phyloP scores from a whole-genome alignment of 2,329 filamentous ascomycete species.

The Penicillium corylophilum region DNA sequence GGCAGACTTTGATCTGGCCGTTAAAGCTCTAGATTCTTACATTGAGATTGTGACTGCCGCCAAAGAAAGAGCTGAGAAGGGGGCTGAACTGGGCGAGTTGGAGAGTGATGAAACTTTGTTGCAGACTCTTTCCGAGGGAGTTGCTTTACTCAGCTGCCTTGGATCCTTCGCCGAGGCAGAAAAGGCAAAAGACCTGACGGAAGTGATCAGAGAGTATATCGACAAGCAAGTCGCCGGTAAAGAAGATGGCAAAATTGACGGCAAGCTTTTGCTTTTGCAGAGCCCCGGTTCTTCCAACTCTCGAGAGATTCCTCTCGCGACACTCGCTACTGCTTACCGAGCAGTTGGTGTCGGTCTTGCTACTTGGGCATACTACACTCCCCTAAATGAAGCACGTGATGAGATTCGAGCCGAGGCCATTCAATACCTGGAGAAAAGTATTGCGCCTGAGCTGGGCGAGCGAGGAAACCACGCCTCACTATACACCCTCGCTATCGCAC shows the following conservation, averaged over 20 bases:
- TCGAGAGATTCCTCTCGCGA: conserved; percentile 54
- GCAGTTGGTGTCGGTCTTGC: conserved; percentile 83
- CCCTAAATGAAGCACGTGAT: conserved; percentile 67
- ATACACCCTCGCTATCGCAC: conserved; percentile 78
- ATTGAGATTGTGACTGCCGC: conserved; percentile 81
- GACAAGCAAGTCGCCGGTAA: conserved; percentile 54
- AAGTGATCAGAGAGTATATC: conserved; percentile 73
- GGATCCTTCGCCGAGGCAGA: conserved; percentile 72
- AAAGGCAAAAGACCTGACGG: conserved; percentile 70
- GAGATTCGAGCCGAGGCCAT: conserved; percentile 77
- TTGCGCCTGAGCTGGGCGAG: conserved; percentile 65
- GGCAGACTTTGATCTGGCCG: conserved; percentile 87
- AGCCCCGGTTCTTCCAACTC: conserved; percentile 17
- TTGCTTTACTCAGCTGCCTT: conserved; percentile 78
- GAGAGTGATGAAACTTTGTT: conserved; percentile 77
- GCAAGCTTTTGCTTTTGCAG: conserved; percentile 17
- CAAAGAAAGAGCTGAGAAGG: conserved; percentile 78
- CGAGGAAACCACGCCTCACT: conserved; percentile 71
- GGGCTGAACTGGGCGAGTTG: conserved; percentile 61
- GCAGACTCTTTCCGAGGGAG: conserved; percentile 74
- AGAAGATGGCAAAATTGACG: conserved; percentile 23
- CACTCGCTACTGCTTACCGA: conserved; percentile 72
- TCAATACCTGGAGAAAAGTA: conserved; percentile 69
- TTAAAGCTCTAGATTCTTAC: conserved; percentile 90
- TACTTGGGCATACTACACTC: conserved; percentile 81